Percentiles rank a stretch among this genome's conserved stretches.
phyloP scores from a whole-genome alignment of 345 rosid species.

The Salix koriyanagi region DNA sequence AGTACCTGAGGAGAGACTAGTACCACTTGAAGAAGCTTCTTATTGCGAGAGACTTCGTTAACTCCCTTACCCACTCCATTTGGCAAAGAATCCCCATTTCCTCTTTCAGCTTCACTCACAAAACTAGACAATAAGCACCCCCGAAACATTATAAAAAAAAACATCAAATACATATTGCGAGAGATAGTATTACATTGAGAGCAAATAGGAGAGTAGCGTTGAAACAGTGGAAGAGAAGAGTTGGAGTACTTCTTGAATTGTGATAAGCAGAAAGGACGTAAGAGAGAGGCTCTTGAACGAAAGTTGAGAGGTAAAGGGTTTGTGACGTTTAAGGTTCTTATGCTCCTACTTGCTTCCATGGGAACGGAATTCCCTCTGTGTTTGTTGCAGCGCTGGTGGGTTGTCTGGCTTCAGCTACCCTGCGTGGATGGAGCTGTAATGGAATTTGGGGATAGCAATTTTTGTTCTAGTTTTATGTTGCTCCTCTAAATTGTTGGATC shows the following conservation, averaged over 20 bases:
- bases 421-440: background rate
- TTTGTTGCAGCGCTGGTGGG: background rate
- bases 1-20: constrained; percentile 90
- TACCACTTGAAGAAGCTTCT: constrained; percentile 79
- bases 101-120: constrained; percentile 33
- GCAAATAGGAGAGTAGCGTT: constrained; percentile 31
- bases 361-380: background rate
- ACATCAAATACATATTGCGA: background rate
- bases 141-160: background rate
- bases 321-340: constrained; percentile 37
- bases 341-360: constrained; percentile 20
- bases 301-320: constrained; percentile 29
- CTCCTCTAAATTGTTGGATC: background rate
- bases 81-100: constrained; percentile 39
- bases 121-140: background rate
- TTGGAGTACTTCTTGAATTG: constrained; percentile 25
- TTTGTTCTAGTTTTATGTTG: background rate
- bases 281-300: constrained; percentile 24
- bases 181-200: constrained; percentile 23
- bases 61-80: constrained; percentile 44
- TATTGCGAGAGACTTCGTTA: constrained; percentile 34
- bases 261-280: constrained; percentile 27
- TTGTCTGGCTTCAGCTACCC: background rate
- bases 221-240: constrained; percentile 17
- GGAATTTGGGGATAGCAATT: too few species aligned